Conservation (phyloP, 2,329 filamentous ascomycete species). For the Epichloe festucae region DNA sequence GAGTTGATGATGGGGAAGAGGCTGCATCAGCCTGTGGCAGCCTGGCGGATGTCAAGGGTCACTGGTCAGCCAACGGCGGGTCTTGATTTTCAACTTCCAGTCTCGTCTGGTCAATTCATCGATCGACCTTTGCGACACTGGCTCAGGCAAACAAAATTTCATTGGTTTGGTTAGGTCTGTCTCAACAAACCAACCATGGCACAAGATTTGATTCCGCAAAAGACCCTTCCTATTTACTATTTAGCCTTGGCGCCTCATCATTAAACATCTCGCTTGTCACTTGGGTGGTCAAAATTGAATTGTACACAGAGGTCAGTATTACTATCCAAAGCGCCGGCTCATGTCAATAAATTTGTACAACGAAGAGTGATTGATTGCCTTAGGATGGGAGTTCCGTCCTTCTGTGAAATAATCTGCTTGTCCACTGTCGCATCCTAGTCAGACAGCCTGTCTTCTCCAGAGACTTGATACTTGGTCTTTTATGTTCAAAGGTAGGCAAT, state of each 20-base stretch:
- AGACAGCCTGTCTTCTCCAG: constrained; percentile 3
- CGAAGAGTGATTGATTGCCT: not conserved
- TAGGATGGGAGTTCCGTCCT: not conserved
- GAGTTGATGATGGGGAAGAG: too few species aligned
- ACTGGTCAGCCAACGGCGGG: too few species aligned
- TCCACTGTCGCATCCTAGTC: constrained; percentile 8
- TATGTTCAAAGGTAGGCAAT: not conserved
- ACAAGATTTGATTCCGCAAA: not conserved
- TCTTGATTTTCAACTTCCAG: too few species aligned
- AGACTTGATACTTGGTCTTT: not conserved
- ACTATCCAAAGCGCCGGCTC: not conserved
- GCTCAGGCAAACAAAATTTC: too few species aligned
- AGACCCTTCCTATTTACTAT: not conserved
- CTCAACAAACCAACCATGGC: too few species aligned
- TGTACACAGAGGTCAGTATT: not conserved
- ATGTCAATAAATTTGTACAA: not conserved
- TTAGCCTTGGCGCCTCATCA: not conserved
- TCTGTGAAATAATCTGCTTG: constrained; percentile 6
- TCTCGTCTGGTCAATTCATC: too few species aligned
- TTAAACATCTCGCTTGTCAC: not conserved
- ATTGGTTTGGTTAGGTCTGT: too few species aligned
- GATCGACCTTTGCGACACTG: too few species aligned
- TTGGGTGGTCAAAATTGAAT: not conserved
- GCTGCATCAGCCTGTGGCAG: too few species aligned
- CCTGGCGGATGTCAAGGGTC: too few species aligned